These are phyloP conservation scores for Gossypium australe DNA, from an alignment of 345 rosid genomes.

Conservation along the genomic window DNA sequence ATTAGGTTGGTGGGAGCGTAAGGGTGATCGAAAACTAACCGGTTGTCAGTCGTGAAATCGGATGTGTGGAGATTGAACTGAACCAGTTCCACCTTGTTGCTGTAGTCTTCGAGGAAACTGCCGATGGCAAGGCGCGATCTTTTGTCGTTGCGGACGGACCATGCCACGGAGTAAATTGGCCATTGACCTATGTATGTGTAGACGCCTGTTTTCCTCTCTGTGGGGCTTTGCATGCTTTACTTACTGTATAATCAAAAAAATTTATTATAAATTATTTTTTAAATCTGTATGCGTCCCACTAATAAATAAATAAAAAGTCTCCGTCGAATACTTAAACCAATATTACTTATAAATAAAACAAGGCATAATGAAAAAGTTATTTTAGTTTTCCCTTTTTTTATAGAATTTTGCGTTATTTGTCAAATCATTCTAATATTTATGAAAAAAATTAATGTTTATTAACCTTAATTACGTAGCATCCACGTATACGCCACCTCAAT, in stretches of 20 bases:
- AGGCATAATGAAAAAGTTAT: no score
- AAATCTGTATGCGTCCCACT: no score
- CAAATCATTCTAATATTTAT: no score
- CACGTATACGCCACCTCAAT: no score
- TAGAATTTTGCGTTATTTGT: no score
- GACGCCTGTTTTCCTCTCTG: constrained; percentile 33
- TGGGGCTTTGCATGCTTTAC: constrained; percentile 33
- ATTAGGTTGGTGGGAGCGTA: constrained; percentile 53
- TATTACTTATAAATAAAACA: no score
- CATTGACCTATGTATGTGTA: constrained; percentile 42
- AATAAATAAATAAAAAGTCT: no score
- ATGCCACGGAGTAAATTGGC: constrained; percentile 48
- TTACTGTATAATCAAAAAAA: background rate
- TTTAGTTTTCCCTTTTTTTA: no score
- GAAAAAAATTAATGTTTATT: no score
- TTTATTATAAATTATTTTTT: no score
- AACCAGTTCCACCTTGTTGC: constrained; percentile 51
- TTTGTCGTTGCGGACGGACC: constrained; percentile 44
- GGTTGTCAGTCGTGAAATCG: constrained; percentile 38
- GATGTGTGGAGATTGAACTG: constrained; percentile 33
- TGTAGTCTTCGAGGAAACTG: constrained; percentile 45
- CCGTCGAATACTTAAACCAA: no score
- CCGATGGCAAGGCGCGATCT: constrained; percentile 47
- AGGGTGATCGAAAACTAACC: constrained; percentile 51
- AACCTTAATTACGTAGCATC: no score